A percentile compares a stretch with the other conserved stretches of the same genome.
Conservation (phyloP, 345 rosid genomes). For the Brassica incana region DNA sequence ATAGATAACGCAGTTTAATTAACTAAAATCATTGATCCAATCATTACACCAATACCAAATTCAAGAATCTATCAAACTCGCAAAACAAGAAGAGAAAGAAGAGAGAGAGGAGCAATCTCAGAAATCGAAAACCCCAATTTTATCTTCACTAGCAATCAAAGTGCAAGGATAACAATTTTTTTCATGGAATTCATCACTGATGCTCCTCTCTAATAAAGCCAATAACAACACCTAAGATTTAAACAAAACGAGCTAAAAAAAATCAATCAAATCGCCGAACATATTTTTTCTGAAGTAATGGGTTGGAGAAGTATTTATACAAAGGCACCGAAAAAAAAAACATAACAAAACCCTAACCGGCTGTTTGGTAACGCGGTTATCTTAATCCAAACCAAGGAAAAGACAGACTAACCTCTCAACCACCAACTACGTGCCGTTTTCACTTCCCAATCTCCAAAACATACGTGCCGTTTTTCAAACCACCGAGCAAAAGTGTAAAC, state of each 20-base stretch:
- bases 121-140: conserved; percentile 42
- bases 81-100: neutral
- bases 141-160: conserved; percentile 69
- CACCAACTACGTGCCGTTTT: neutral
- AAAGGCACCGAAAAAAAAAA: neutral
- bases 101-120: conserved; percentile 29
- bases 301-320: conserved; percentile 8
- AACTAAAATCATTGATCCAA: conserved; percentile 43
- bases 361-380: neutral
- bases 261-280: neutral
- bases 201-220: conserved; percentile 26
- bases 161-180: conserved; percentile 68
- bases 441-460: neutral
- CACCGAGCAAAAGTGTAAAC: neutral
- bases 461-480: conserved; percentile 10
- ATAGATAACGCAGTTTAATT: conserved; percentile 48
- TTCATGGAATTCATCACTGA: conserved; percentile 49
- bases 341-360: neutral
- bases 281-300: accelerated
- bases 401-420: neutral
- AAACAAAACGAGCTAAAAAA: neutral
- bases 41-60: neutral
- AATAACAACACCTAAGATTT: neutral
- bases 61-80: neutral
- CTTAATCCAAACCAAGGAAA: neutral